A percentile compares a stretch with the other conserved stretches of the same genome.
phyloP scores from a whole-genome alignment of 2,329 filamentous ascomycete species.

The Arthrobotrys pseudoclavata region DNA sequence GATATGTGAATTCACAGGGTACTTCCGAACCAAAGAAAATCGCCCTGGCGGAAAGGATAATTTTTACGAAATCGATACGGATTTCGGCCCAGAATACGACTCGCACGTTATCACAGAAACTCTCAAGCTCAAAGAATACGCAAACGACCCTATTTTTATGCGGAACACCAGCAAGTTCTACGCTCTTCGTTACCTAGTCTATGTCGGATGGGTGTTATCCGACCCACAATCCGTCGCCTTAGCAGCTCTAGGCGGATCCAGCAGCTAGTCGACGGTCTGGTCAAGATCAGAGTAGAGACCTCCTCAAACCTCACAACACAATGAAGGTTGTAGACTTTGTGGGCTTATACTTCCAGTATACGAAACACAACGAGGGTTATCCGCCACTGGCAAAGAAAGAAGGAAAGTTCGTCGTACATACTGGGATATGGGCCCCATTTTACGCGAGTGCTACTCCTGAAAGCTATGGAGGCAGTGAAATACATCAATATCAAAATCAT shows the following conservation, averaged over 20 bases:
- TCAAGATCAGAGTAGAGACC: background rate
- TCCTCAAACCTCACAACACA: background rate
- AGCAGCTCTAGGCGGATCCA: slow-evolving; percentile 16
- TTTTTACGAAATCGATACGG: background rate
- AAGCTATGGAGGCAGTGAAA: slow-evolving; percentile 18
- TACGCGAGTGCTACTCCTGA: slow-evolving; percentile 8
- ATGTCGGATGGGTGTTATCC: slow-evolving; percentile 21
- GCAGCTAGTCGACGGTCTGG: background rate
- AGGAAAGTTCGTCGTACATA: slow-evolving; percentile 18
- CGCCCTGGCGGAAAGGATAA: background rate
- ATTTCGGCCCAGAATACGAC: background rate
- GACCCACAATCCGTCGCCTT: slow-evolving; percentile 6
- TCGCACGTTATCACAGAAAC: background rate
- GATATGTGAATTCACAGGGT: slow-evolving; percentile 8
- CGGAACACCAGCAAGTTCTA: background rate
- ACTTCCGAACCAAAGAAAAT: background rate
- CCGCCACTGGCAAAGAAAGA: background rate
- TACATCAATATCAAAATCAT: slow-evolving; percentile 22
- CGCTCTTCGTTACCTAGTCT: slow-evolving; percentile 6
- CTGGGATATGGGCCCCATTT: slow-evolving; percentile 28
- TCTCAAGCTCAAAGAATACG: slow-evolving; percentile 9
- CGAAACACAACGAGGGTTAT: background rate
- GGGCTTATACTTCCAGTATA: slow-evolving; percentile 24
- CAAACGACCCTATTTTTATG: slow-evolving; percentile 30
- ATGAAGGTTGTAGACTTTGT: slow-evolving; percentile 37